phyloP scores from a whole-genome alignment of 2,329 filamentous ascomycete genomes.

The Verticillium albo-atrum region DNA sequence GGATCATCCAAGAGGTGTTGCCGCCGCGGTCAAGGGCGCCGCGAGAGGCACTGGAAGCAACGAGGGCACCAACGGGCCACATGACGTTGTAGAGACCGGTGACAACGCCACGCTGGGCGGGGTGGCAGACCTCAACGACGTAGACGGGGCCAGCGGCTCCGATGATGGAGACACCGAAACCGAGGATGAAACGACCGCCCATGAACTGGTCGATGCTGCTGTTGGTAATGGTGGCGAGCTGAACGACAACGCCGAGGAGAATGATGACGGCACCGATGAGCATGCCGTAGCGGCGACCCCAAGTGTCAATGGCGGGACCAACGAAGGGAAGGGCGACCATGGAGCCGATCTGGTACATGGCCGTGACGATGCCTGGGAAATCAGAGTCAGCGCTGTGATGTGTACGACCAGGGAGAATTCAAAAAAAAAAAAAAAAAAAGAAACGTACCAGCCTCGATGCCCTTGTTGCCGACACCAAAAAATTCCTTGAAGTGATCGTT shows the following conservation, averaged over 20 bases:
- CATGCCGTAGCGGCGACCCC: conserved; percentile 41
- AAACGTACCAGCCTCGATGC: too few relatives aligned
- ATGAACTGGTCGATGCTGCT: conserved; percentile 36
- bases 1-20: conserved; percentile 35
- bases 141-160: conserved; percentile 42
- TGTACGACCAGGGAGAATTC: too few relatives aligned
- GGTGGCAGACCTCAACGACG: conserved; percentile 42
- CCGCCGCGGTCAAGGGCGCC: conserved; percentile 34
- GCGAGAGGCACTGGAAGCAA: conserved; percentile 44
- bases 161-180: conserved; percentile 48
- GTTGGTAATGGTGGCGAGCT: conserved; percentile 14
- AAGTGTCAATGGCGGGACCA: conserved; percentile 41
- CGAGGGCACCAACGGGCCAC: conserved; percentile 44
- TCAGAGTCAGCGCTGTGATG: too few relatives aligned
- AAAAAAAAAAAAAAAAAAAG: too few relatives aligned
- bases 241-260: conserved; percentile 39
- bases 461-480: too few relatives aligned
- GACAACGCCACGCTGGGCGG: conserved; percentile 39
- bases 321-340: conserved; percentile 41
- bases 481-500: conserved; percentile 45
- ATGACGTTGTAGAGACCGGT: conserved; percentile 37
- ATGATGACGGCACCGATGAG: conserved; percentile 37
- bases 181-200: conserved; percentile 57
- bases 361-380: conserved; percentile 31
- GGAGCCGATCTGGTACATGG: conserved; percentile 42